Evolutionary conservation across 2,329 filamentous ascomycete genomes (phyloP).

Genomic region (Paecilomyces formosus): DNA sequence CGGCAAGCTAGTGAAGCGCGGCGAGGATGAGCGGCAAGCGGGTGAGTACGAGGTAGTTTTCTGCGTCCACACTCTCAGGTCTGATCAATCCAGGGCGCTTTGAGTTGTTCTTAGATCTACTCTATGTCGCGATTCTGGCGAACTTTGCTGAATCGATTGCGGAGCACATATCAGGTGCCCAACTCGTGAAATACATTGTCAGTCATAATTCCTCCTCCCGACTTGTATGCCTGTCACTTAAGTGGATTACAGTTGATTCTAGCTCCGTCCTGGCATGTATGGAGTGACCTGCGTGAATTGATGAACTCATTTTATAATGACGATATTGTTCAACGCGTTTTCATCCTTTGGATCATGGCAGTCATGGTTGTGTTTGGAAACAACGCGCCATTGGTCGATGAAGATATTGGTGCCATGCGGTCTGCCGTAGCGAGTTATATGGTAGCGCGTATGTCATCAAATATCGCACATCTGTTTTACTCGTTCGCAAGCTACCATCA

Average conservation of each 20-base stretch:
- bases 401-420: constrained; percentile 39
- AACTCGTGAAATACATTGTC: constrained; percentile 41
- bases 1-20: constrained; percentile 33
- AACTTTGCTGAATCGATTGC: constrained; percentile 44
- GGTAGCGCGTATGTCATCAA: constrained; percentile 36
- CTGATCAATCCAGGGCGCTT: constrained; percentile 28
- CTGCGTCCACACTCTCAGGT: not conserved
- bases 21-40: constrained; percentile 39
- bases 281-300: constrained; percentile 43
- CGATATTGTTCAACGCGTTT: constrained; percentile 40
- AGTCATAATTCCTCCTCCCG: not conserved
- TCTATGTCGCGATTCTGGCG: constrained; percentile 46
- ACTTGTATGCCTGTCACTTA: not conserved
- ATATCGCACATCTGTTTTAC: constrained; percentile 31
- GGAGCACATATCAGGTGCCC: constrained; percentile 37
- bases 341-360: constrained; percentile 47
- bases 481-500: constrained; percentile 44
- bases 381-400: constrained; percentile 39
- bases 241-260: constrained; percentile 31
- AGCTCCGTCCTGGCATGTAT: constrained; percentile 44
- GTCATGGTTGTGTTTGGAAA: constrained; percentile 43
- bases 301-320: constrained; percentile 50
- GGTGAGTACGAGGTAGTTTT: constrained; percentile 13
- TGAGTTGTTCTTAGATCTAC: constrained; percentile 44
- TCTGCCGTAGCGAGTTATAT: constrained; percentile 42